Evolutionary conservation across 1,284 basidiomycete species (phyloP).

Genomic region (Boletus mariae): DNA sequence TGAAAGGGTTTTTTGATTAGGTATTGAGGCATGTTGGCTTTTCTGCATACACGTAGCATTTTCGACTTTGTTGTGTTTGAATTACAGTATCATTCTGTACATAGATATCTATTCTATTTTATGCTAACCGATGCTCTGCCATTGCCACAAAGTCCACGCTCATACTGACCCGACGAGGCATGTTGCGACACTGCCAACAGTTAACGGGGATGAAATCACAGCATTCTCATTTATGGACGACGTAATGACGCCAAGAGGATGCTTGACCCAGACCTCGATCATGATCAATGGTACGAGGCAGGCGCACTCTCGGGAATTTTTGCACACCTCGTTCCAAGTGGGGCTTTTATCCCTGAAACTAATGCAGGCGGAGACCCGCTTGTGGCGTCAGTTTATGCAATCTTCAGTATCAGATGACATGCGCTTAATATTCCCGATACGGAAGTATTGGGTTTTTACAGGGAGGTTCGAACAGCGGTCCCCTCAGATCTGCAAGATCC

Average conservation of each 20-base stretch:
- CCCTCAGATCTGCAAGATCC: no score
- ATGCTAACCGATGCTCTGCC: not conserved
- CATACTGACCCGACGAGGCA: conserved; percentile 54
- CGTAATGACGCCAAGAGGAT: conserved; percentile 16
- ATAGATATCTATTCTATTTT: conserved; percentile 32
- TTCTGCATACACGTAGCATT: conserved; percentile 25
- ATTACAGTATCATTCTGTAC: conserved; percentile 21
- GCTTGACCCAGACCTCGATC: not conserved
- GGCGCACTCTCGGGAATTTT: not conserved
- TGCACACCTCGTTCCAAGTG: no score
- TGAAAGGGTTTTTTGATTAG: conserved; percentile 16
- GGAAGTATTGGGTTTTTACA: no score
- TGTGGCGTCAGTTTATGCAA: not conserved
- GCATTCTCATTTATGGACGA: conserved; percentile 57
- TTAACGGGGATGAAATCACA: conserved; percentile 53
- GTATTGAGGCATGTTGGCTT: conserved; percentile 19
- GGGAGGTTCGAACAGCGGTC: no score
- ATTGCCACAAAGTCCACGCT: not conserved
- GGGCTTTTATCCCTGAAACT: not conserved
- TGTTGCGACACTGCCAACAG: conserved; percentile 64
- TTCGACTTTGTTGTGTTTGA: conserved; percentile 14
- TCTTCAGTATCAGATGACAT: not conserved
- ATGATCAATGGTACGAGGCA: not conserved
- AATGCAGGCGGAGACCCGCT: not conserved
- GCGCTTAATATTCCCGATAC: no score